Evolutionary conservation across 139 green algal species (phyloP).

Genomic region (Chlamydomonas applanata): DNA sequence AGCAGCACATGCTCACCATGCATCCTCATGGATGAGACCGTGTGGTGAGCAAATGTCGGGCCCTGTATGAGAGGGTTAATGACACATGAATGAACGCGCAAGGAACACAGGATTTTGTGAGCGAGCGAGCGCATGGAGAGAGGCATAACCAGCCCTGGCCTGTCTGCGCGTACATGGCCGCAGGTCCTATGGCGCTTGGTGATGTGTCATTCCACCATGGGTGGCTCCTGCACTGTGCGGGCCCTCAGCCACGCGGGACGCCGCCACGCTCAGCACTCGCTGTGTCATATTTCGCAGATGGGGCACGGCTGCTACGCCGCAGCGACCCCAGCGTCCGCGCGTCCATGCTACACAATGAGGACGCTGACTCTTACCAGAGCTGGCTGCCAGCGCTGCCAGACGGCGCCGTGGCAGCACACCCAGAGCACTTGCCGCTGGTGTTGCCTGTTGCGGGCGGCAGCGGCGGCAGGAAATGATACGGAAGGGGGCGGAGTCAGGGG

Average conservation of each 20-base stretch:
- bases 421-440: too few species aligned
- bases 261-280: slow-evolving; percentile 40
- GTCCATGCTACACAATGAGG: slow-evolving; percentile 47
- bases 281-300: slow-evolving; percentile 59
- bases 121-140: background rate
- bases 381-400: slow-evolving; percentile 30
- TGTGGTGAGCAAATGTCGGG: too few species aligned
- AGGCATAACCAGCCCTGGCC: background rate
- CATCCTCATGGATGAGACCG: too few species aligned
- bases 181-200: slow-evolving; percentile 50
- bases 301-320: slow-evolving; percentile 41
- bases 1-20: too few species aligned
- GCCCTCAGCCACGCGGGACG: slow-evolving; percentile 39
- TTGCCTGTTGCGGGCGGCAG: slow-evolving; percentile 14
- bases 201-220: slow-evolving; percentile 65
- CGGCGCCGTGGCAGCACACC: slow-evolving; percentile 21
- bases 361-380: slow-evolving; percentile 41
- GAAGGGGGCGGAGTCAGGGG: too few species aligned
- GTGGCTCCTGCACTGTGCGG: slow-evolving; percentile 61
- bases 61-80: too few species aligned
- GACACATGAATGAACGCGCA: too few species aligned
- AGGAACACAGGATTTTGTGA: background rate
- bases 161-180: background rate
- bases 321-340: slow-evolving; percentile 22
- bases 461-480: background rate